Percentiles rank a stretch among this genome's conserved stretches.
phyloP scores from a whole-genome alignment of 352 stramenopile species.

The Halophytophthora batemanensis region DNA sequence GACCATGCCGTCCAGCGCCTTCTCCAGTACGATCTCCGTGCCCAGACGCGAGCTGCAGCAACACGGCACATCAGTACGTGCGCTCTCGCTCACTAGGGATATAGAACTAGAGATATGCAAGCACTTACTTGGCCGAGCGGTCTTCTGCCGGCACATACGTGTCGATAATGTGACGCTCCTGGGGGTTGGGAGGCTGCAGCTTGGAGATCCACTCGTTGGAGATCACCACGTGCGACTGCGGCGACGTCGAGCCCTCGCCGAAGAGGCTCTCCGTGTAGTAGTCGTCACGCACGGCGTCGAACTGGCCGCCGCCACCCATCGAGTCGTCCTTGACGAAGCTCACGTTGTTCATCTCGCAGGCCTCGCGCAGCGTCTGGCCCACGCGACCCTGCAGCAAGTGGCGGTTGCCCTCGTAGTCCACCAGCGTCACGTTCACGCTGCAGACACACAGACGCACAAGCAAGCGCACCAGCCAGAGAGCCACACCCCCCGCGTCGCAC shows the following conservation, averaged over 20 bases:
- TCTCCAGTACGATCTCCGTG: slow-evolving; percentile 85
- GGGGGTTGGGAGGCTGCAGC: slow-evolving; percentile 57
- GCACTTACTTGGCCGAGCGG: slow-evolving; percentile 70
- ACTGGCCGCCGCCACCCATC: slow-evolving; percentile 65
- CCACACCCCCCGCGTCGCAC: neutral
- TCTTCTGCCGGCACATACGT: slow-evolving; percentile 78
- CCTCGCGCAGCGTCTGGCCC: slow-evolving; percentile 80
- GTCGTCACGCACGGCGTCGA: slow-evolving; percentile 60
- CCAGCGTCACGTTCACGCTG: slow-evolving; percentile 82
- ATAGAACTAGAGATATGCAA: neutral
- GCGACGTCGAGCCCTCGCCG: slow-evolving; percentile 75
- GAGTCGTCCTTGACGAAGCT: slow-evolving; percentile 84
- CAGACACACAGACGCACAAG: slow-evolving; percentile 1
- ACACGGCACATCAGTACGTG: slow-evolving; percentile 3
- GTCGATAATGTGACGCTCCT: slow-evolving; percentile 78
- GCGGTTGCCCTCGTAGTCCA: slow-evolving; percentile 87
- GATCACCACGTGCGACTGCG: slow-evolving; percentile 85
- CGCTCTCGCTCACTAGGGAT: neutral
- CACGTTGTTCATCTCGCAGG: slow-evolving; percentile 78
- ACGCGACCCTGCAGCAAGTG: slow-evolving; percentile 78
- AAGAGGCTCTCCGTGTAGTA: slow-evolving; percentile 90
- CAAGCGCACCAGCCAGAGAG: too few relatives aligned
- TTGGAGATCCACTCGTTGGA: slow-evolving; percentile 88
- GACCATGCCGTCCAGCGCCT: slow-evolving; percentile 85
- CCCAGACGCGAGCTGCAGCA: slow-evolving; percentile 68